Evolutionary conservation across 2,329 filamentous ascomycete genomes (phyloP), one percentile per base, ranked within the genome.

Genomic region (Penicillium sp.): DNA sequence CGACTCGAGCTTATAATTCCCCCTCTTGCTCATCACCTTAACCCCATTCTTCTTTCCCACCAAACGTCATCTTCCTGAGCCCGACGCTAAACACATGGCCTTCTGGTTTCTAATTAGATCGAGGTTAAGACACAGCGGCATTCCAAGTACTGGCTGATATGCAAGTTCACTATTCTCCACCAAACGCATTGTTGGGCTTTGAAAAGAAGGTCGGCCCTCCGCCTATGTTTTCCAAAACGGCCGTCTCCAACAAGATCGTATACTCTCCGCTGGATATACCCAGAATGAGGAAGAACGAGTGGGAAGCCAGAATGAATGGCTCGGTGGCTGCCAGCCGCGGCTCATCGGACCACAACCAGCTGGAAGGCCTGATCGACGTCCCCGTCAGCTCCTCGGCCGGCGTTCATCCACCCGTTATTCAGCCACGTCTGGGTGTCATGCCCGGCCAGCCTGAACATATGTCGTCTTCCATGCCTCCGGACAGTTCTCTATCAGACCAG

Each of bases 381-480:
- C 47, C 57, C 44, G 52, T 48, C 42, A 51, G 41, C 42, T 14
- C 51, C 27, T 51, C 49, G 24, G 45, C 35, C 8, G 44, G 35
- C 25, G n/a, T 44, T 18, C 50, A 51, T n/a, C 40, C 50, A 16
- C 10, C 45, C 28, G 41, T 42, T 24, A 30, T 59, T 14, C 51
- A 53, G 36, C 45, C 50, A 33, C 22, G 46, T 16, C 16, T 51
- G 35, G 40, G 41, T n/a, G 56, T 47, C 24, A 36, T 48, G 24
- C 35, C 39, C 2, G 10, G 35, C 14, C 50, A 51, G 24, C n/a
- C 53, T 24, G 53, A 61, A 7, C 46, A 45, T 14, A 39, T 46
- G n/a, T 36, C 31, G 5, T 45, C 51, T 20, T 62, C 56, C 38
- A 39, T 62, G 35, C 18, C 46, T 10, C 61, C 57, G 7, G 51